Conservation (phyloP, 2,329 filamentous ascomycete species). For the Pyricularia grisea region DNA sequence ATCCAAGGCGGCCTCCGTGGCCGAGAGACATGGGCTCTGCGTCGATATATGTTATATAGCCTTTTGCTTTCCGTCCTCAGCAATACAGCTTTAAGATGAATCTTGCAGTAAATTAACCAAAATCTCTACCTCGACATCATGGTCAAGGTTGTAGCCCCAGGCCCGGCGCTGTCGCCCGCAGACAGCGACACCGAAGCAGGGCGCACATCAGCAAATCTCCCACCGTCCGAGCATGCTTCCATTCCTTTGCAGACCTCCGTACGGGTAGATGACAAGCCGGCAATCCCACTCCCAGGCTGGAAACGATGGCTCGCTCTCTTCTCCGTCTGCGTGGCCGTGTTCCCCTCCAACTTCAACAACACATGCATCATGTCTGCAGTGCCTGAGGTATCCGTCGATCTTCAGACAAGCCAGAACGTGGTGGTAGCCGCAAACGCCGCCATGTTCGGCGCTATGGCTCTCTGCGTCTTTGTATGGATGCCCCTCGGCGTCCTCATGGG, state of each 20-base stretch:
- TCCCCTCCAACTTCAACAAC: conserved; percentile 24
- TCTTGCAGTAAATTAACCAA: background rate
- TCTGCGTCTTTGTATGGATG: conserved; percentile 53
- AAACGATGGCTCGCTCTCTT: conserved; percentile 1
- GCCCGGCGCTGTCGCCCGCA: background rate
- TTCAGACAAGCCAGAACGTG: conserved; percentile 54
- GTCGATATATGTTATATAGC: background rate
- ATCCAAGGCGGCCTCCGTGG: background rate
- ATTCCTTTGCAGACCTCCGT: background rate
- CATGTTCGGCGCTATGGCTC: conserved; percentile 60
- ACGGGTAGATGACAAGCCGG: background rate
- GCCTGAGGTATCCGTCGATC: conserved; percentile 62
- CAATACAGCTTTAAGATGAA: background rate
- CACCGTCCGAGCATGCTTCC: too few species aligned
- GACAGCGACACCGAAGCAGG: background rate
- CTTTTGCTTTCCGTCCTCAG: background rate
- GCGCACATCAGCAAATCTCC: background rate
- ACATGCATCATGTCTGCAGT: conserved; percentile 66
- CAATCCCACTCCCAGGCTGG: background rate
- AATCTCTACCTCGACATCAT: background rate
- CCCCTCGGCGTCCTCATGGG: conserved; percentile 45
- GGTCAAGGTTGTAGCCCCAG: background rate
- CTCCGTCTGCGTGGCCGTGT: background rate
- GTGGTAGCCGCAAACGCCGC: conserved; percentile 67
- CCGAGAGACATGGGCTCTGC: background rate